These are phyloP conservation scores for Fonsecaea monophora DNA, from an alignment of 2,329 filamentous ascomycete genomes.

Conservation along the genomic window DNA sequence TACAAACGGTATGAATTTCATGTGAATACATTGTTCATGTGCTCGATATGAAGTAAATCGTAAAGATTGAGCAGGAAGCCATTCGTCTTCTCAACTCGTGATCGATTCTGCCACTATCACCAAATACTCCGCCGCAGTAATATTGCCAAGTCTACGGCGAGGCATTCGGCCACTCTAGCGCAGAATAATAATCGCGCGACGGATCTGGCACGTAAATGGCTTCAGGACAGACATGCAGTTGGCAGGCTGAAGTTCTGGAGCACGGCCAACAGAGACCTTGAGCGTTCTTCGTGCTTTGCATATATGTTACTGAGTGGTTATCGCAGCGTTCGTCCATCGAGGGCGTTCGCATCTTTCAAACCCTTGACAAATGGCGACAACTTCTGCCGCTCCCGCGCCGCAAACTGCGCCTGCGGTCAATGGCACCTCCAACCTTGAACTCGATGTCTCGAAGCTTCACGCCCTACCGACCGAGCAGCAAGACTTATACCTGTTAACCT, in stretches of 20 bases:
- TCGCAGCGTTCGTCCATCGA: conserved; percentile 27
- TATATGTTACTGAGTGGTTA: conserved; percentile 24
- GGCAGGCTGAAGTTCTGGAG: conserved; percentile 4
- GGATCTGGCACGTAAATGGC: not conserved
- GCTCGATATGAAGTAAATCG: no score
- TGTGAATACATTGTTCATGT: no score
- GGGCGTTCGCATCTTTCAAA: conserved; percentile 28
- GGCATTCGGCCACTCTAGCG: not conserved
- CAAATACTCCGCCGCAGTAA: not conserved
- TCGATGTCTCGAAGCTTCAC: conserved; percentile 89
- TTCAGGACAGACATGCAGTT: conserved; percentile 18
- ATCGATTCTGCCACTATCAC: no score
- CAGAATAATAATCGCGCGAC: conserved; percentile 2
- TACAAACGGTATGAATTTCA: no score
- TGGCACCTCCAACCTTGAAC: conserved; percentile 58
- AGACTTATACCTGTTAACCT: conserved; percentile 89
- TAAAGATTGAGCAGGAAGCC: no score
- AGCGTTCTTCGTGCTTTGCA: not conserved
- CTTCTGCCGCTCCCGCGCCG: conserved; percentile 23
- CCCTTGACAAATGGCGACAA: conserved; percentile 23
- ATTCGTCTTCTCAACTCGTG: no score
- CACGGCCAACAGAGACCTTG: not conserved
- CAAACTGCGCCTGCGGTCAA: conserved; percentile 27
- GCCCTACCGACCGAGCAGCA: conserved; percentile 91
- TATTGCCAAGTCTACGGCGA: not conserved